phyloP scores from a whole-genome alignment of 495 filamentous ascomycete genomes.

The Neurospora sp. region DNA sequence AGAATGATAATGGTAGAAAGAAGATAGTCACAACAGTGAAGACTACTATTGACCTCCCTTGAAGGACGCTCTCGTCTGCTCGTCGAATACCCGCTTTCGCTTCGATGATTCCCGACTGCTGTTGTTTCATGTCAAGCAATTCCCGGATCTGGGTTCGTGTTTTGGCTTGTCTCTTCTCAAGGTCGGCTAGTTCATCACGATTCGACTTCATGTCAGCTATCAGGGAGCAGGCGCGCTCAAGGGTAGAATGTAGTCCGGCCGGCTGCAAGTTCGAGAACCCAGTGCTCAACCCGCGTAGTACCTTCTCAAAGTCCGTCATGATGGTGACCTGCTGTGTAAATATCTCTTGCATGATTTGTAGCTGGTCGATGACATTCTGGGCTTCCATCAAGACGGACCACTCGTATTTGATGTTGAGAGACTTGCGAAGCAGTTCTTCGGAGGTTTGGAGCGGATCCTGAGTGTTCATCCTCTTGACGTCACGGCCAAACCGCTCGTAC shows the following conservation, averaged over 20 bases:
- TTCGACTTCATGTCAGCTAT: constrained; percentile 17
- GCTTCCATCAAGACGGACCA: constrained; percentile 54
- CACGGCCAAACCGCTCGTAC: constrained; percentile 15
- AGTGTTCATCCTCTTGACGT: constrained; percentile 21
- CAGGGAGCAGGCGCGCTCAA: constrained; percentile 9
- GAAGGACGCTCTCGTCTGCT: constrained; percentile 46
- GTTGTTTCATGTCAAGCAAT: constrained; percentile 52
- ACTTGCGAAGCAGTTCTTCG: constrained; percentile 32
- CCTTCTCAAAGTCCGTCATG: constrained; percentile 49
- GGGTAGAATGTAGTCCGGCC: constrained; percentile 1
- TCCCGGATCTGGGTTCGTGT: constrained; percentile 25
- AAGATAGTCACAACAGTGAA: constrained; percentile 59
- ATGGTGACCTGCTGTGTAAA: constrained; percentile 55
- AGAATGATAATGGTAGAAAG: constrained; percentile 34
- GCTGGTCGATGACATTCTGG: constrained; percentile 41
- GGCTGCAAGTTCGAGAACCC: neutral
- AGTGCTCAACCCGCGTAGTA: constrained; percentile 15
- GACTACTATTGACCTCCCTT: constrained; percentile 52
- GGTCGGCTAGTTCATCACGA: constrained; percentile 8
- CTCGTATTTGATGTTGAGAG: constrained; percentile 61
- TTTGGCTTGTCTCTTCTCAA: constrained; percentile 14
- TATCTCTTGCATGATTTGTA: constrained; percentile 55
- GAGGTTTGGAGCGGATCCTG: constrained; percentile 23
- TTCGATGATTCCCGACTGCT: constrained; percentile 54
- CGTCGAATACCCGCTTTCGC: constrained; percentile 47